These are phyloP conservation scores for Penicillium macrosclerotiorum DNA, from an alignment of 495 filamentous ascomycete species.

Conservation along the genomic window DNA sequence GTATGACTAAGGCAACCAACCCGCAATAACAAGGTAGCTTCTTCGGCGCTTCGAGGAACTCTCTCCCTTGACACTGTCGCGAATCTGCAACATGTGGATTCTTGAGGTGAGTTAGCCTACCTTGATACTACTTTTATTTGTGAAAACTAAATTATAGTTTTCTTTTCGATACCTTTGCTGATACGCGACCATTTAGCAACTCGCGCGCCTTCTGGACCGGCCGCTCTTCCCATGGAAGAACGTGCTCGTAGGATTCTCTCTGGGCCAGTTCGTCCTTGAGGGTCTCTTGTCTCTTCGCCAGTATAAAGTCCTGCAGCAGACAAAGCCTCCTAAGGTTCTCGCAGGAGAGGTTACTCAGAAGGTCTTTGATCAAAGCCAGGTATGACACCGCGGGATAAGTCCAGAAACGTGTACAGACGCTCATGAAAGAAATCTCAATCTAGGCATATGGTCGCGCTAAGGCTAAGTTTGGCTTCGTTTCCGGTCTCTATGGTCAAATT, in stretches of 20 bases:
- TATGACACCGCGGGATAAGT: constrained; percentile 25
- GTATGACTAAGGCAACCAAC: constrained; percentile 33
- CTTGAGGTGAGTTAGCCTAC: constrained; percentile 34
- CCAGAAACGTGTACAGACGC: neutral
- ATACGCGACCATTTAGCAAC: constrained; percentile 57
- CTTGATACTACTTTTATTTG: neutral
- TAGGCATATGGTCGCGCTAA: constrained; percentile 93
- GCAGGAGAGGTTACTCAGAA: constrained; percentile 82
- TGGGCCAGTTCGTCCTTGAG: constrained; percentile 86
- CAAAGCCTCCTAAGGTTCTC: constrained; percentile 77
- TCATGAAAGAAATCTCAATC: neutral
- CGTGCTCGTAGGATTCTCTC: constrained; percentile 87
- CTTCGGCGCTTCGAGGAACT: constrained; percentile 13
- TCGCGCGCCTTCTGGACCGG: constrained; percentile 82
- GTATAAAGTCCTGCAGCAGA: constrained; percentile 77
- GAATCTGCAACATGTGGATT: constrained; percentile 38
- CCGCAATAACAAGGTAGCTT: constrained; percentile 30
- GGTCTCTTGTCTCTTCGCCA: constrained; percentile 81
- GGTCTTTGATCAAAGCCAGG: constrained; percentile 91
- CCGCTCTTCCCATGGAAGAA: constrained; percentile 96
- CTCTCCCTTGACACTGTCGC: constrained; percentile 21
- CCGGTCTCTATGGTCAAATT: constrained; percentile 75
- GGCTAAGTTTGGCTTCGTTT: constrained; percentile 80
- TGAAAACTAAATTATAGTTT: neutral
- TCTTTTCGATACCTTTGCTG: constrained; percentile 7